Evolutionary conservation across 805 yeast species (phyloP).

Genomic region (Kuraishia molischiana): DNA sequence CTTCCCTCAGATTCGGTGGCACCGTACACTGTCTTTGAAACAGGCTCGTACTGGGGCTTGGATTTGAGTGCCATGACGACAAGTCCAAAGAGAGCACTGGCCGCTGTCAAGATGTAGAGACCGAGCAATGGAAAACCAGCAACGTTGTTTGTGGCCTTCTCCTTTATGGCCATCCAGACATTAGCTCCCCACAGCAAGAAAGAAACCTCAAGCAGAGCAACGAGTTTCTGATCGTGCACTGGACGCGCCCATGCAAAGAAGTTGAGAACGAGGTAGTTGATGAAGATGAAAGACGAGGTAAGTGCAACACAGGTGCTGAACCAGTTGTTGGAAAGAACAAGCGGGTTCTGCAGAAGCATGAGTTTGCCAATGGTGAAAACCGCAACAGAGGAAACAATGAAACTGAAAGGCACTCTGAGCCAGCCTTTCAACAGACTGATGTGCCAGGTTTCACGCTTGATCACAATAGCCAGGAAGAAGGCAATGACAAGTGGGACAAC

Average conservation of each 20-base stretch:
- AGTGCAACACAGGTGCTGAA: conserved; percentile 38
- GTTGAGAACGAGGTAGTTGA: conserved; percentile 49
- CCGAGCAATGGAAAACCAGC: conserved; percentile 43
- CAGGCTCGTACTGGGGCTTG: conserved; percentile 4
- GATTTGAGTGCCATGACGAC: conserved; percentile 30
- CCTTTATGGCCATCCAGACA: conserved; percentile 37
- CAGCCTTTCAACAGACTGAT: conserved; percentile 31
- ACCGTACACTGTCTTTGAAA: not conserved
- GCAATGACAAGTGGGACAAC: conserved; percentile 44
- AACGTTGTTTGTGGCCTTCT: conserved; percentile 36
- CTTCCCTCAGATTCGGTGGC: not conserved
- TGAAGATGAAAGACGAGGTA: conserved; percentile 35
- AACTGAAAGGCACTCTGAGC: conserved; percentile 51
- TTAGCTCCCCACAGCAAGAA: conserved; percentile 48
- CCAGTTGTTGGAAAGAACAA: conserved; percentile 41
- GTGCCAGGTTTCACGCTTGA: conserved; percentile 37
- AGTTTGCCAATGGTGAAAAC: conserved; percentile 27
- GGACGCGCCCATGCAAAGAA: conserved; percentile 33
- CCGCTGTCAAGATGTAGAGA: conserved; percentile 34
- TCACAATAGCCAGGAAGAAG: conserved; percentile 36
- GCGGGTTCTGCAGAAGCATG: conserved; percentile 33
- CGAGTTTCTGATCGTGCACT: conserved; percentile 49
- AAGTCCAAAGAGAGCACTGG: conserved; percentile 42
- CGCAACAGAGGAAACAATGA: conserved; percentile 31
- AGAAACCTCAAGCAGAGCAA: conserved; percentile 44